phyloP scores from a whole-genome alignment of 352 stramenopile genomes.

The Globisporangium paddicum region DNA sequence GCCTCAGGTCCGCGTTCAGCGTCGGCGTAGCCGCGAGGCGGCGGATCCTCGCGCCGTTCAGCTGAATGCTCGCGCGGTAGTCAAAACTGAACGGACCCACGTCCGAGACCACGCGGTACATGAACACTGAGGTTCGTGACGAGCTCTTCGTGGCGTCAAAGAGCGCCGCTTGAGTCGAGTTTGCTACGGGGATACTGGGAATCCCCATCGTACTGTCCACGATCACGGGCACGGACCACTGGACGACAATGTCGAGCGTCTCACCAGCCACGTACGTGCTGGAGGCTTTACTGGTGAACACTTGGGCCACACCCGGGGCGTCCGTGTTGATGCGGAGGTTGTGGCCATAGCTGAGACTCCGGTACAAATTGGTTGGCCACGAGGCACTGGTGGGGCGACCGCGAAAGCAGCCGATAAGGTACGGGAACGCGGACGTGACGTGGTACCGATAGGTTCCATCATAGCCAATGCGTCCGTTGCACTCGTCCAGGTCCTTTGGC shows the following conservation, averaged over 20 bases:
- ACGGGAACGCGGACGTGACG: slow-evolving; percentile 41
- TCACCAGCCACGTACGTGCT: slow-evolving; percentile 54
- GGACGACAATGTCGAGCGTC: slow-evolving; percentile 53
- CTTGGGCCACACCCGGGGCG: slow-evolving; percentile 27
- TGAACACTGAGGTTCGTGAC: slow-evolving; percentile 33
- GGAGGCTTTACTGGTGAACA: slow-evolving; percentile 61
- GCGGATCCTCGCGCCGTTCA: slow-evolving; percentile 51
- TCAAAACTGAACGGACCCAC: slow-evolving; percentile 44
- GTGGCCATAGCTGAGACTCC: slow-evolving; percentile 55
- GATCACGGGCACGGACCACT: slow-evolving; percentile 47
- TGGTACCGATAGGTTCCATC: slow-evolving; percentile 73
- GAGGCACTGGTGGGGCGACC: slow-evolving; percentile 15
- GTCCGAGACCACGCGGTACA: slow-evolving; percentile 31
- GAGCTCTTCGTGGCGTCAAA: slow-evolving; percentile 43
- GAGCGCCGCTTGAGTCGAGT: slow-evolving; percentile 26
- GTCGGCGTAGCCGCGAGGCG: slow-evolving; percentile 25
- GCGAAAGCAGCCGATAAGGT: slow-evolving; percentile 63
- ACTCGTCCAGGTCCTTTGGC: slow-evolving; percentile 54
- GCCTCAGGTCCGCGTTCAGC: slow-evolving; percentile 37
- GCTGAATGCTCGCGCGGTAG: slow-evolving; percentile 25
- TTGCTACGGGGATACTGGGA: slow-evolving; percentile 36
- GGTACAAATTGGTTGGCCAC: slow-evolving; percentile 23
- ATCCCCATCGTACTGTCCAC: slow-evolving; percentile 26
- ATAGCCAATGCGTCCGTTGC: slow-evolving; percentile 56
- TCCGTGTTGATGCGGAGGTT: slow-evolving; percentile 47